A percentile compares a stretch with the other conserved stretches of the same genome.
Evolutionary conservation across 1,284 basidiomycete genomes (phyloP).

Genomic region (Apiotrichum laibachii): DNA sequence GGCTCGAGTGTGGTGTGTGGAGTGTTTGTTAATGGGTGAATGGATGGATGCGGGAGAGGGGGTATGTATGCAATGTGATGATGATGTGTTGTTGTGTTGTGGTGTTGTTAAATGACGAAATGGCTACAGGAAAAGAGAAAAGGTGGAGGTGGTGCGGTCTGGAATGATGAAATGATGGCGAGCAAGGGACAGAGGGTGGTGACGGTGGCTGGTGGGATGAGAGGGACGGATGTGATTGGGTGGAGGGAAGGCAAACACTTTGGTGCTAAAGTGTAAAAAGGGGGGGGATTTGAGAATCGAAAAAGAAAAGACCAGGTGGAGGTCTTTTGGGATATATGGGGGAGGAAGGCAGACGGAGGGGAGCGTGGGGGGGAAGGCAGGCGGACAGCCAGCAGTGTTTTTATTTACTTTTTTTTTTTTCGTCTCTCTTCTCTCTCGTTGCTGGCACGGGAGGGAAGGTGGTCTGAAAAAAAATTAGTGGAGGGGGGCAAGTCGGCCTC

Average conservation of each 20-base stretch:
- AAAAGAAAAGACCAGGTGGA: slow-evolving; percentile 1
- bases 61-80: slow-evolving; percentile 1
- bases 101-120: slow-evolving; percentile 1
- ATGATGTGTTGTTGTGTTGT: background rate
- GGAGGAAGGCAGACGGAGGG: background rate
- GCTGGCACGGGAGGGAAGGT: no score
- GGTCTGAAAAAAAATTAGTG: background rate
- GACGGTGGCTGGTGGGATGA: background rate
- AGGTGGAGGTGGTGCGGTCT: slow-evolving; percentile 3
- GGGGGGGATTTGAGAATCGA: background rate
- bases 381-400: background rate
- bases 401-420: background rate
- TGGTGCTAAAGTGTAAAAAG: background rate
- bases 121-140: background rate
- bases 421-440: background rate
- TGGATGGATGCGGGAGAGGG: background rate
- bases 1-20: slow-evolving; percentile 4
- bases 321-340: slow-evolving; percentile 5
- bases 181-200: background rate
- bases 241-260: background rate
- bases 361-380: background rate
- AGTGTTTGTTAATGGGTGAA: background rate
- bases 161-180: slow-evolving; percentile 7
- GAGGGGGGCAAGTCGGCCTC: background rate
- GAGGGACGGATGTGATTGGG: background rate